A percentile compares a stretch with the other conserved stretches of the same genome.
These are phyloP conservation scores for Solanum chacoense DNA, from an alignment of 305 asterid species.

Conservation along the genomic window DNA sequence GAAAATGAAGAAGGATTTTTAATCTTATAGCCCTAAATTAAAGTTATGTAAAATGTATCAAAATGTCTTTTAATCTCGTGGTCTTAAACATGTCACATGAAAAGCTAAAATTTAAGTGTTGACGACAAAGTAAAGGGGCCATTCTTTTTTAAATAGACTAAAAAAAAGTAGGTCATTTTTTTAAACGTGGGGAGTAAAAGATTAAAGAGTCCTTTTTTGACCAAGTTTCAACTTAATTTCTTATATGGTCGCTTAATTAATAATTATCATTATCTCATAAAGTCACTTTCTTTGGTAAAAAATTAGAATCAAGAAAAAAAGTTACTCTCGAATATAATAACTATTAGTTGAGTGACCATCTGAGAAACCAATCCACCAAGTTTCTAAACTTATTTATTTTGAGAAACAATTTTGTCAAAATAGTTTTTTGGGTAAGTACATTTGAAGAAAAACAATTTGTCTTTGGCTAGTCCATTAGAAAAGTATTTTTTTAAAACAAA, in stretches of 20 bases:
- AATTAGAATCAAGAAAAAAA: not conserved
- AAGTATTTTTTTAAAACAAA: not conserved
- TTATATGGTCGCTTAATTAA: too few relatives aligned
- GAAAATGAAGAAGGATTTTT: too few relatives aligned
- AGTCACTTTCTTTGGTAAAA: too few relatives aligned
- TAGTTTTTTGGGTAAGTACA: not conserved
- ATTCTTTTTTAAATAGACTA: too few relatives aligned
- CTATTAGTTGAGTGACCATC: not conserved
- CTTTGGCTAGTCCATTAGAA: not conserved
- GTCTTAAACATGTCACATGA: fast-evolving
- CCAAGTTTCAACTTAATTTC: not conserved
- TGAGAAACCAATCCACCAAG: not conserved
- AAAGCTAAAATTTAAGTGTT: too few relatives aligned
- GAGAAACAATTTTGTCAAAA: not conserved
- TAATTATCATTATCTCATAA: not conserved
- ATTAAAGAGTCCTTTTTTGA: too few relatives aligned
- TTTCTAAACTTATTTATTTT: too few relatives aligned
- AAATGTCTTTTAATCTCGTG: too few relatives aligned
- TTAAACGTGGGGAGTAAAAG: not conserved
- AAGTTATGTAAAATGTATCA: too few relatives aligned
- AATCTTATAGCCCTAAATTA: too few relatives aligned
- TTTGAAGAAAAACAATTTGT: not conserved
- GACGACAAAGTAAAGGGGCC: too few relatives aligned
- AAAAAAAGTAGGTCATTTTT: too few relatives aligned
- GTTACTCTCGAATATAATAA: not conserved